phyloP scores from a whole-genome alignment of 2,329 filamentous ascomycete genomes.

The Erysiphe pulchra region DNA sequence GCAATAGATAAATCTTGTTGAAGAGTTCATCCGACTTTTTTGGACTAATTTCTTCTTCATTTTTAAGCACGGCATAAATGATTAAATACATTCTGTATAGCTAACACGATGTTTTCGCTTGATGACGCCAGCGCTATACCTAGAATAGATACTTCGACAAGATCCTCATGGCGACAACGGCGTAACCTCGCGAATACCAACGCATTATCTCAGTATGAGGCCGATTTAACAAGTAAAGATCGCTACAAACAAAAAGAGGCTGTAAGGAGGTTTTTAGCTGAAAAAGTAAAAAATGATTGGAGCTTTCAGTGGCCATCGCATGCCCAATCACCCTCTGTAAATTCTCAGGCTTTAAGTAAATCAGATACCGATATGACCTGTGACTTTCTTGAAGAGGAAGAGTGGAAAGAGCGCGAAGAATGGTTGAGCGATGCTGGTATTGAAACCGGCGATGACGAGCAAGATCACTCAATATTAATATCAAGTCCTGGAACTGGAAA shows the following conservation, averaged over 20 bases:
- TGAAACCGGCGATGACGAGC: conserved; percentile 4
- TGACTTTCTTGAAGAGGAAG: background rate
- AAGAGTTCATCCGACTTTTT: too few species aligned
- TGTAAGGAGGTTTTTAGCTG: conserved; percentile 26
- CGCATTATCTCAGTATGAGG: conserved; percentile 23
- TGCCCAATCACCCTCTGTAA: conserved; percentile 1
- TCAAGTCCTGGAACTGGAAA: conserved; percentile 3
- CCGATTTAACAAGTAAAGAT: conserved; percentile 34
- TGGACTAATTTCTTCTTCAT: too few species aligned
- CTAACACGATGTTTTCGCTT: too few species aligned
- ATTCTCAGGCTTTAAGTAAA: background rate
- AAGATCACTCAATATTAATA: background rate
- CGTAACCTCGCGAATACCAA: conserved; percentile 11
- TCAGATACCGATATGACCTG: background rate
- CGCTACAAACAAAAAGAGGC: conserved; percentile 37
- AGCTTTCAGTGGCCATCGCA: conserved; percentile 27
- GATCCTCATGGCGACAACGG: conserved; percentile 3
- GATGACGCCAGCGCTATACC: too few species aligned
- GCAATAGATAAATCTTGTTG: too few species aligned
- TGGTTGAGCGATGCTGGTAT: conserved; percentile 12
- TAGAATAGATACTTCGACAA: too few species aligned
- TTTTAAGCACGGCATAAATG: too few species aligned
- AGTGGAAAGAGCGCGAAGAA: conserved; percentile 13
- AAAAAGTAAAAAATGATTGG: conserved; percentile 33
- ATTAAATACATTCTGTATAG: too few species aligned